These are phyloP conservation scores for Mortierella sp. DNA, from an alignment of 371 early-diverging fungal genomes.

Conservation along the genomic window DNA sequence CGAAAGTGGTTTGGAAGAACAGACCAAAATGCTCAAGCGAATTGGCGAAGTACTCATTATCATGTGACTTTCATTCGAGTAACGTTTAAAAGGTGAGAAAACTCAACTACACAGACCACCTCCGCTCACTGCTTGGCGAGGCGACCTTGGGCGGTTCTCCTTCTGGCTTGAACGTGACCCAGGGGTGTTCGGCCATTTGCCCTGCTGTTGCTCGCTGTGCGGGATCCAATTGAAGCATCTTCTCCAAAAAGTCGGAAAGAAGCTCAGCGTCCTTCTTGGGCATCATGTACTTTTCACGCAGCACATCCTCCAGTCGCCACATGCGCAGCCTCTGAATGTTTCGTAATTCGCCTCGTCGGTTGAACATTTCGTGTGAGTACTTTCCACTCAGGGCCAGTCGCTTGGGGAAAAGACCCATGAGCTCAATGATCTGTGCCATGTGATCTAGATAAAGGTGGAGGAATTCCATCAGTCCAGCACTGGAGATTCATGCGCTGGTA, in stretches of 20 bases:
- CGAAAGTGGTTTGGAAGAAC: too few species aligned
- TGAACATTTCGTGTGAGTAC: constrained; percentile 48
- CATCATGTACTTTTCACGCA: constrained; percentile 42
- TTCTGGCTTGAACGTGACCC: constrained; percentile 17
- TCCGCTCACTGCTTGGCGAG: constrained; percentile 11
- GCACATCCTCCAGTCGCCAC: constrained; percentile 85
- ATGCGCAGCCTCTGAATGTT: constrained; percentile 86
- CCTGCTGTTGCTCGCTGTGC: constrained; percentile 34
- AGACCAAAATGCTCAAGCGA: too few species aligned
- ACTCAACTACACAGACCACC: constrained; percentile 22
- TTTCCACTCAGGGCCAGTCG: constrained; percentile 47
- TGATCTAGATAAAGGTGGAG: constrained; percentile 73
- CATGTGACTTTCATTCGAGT: too few species aligned
- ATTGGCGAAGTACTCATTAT: too few species aligned
- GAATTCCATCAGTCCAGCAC: too few species aligned
- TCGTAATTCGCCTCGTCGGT: constrained; percentile 73
- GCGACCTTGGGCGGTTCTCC: neutral
- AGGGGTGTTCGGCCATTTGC: constrained; percentile 24
- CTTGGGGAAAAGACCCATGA: constrained; percentile 86
- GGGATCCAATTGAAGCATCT: constrained; percentile 36
- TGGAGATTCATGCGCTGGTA: too few species aligned
- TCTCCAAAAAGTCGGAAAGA: constrained; percentile 22
- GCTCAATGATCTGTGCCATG: constrained; percentile 95
- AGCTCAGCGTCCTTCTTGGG: constrained; percentile 23
- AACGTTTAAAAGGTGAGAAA: too few species aligned